Base-by-base conservation (phyloP, 139 green algal species). In the Yamagishiella unicocca region DNA sequence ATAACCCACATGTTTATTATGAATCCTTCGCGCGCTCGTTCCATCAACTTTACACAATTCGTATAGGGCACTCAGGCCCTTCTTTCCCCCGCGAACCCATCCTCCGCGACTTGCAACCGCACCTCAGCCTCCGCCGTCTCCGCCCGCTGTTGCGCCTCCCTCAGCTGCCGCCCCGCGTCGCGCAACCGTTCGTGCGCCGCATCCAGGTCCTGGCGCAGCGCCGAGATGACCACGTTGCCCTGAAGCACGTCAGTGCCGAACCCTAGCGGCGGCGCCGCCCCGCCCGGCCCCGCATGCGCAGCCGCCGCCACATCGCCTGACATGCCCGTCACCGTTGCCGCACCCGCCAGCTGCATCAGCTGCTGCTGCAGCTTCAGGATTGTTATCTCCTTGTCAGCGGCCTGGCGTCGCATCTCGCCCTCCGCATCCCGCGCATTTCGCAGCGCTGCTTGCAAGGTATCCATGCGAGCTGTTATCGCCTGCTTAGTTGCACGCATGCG, bases 181-280 rank as follows among this genome's bases (percentile, higher is more conserved):
- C 62, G 67, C 66, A 87, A 45, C 35, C 82, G 82, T 33, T 79
- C 82, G 50, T 87, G 82, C 67, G 82, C 82, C 35, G 82, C 82
- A 37, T 87, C 82, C 68, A 87, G 68, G 29, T 87, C 82, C 67
- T 62, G 46, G 9, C 82, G 82, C 82, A 87, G 64, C 81, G 81
- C 43, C 33, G 66, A 40, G 45, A 85, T 85, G 27, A 85, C 79
- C 42, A 37, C 66, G 40, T 75, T 75, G 79, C 79, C 61, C 42
- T 62, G 40, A 29, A 75, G 37, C 77, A 73, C 27, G 40, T 66
- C 55, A 7, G 37, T 38, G 55, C 37, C 77, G 10, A 58, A 73
- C 10, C 54, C 76, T n/a, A 45, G 19, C 37, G 35, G 1, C 37
- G 37, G 21, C 27, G 37, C 35, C 12, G 35, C 31, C 24, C 53